phyloP scores from a whole-genome alignment of 2,329 filamentous ascomycete genomes.

The Bipolaris bicolor region DNA sequence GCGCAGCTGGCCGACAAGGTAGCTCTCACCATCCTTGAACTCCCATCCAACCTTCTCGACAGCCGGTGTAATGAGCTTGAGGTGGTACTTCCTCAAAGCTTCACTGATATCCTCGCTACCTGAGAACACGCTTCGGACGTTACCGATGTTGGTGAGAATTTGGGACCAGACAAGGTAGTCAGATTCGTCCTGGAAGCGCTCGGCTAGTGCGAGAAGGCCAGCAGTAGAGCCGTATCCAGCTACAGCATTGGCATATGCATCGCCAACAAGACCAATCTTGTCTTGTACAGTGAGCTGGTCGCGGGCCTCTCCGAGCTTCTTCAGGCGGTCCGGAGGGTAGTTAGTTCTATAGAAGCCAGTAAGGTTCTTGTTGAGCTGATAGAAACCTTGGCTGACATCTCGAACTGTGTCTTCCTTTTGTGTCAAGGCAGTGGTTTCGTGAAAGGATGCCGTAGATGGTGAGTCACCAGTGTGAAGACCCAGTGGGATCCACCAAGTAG shows the following conservation, averaged over 20 bases:
- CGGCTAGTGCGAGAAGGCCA: constrained; percentile 79
- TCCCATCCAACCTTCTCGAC: constrained; percentile 87
- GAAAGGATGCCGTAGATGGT: constrained; percentile 62
- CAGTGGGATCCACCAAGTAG: constrained; percentile 94
- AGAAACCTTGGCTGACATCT: constrained; percentile 79
- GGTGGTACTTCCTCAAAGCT: constrained; percentile 77
- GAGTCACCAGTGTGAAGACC: constrained; percentile 74
- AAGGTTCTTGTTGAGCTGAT: constrained; percentile 90
- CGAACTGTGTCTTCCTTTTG: constrained; percentile 77
- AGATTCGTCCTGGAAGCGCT: constrained; percentile 81
- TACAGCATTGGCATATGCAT: constrained; percentile 86
- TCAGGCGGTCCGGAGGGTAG: constrained; percentile 83
- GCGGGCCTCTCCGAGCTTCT: constrained; percentile 78
- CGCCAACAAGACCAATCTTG: constrained; percentile 90
- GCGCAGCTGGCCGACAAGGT: constrained; percentile 79
- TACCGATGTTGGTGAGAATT: constrained; percentile 75
- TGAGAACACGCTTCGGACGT: constrained; percentile 83
- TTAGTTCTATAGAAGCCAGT: constrained; percentile 93
- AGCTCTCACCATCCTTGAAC: constrained; percentile 77
- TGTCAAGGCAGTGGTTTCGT: constrained; percentile 71
- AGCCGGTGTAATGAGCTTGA: constrained; percentile 76
- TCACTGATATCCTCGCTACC: constrained; percentile 73
- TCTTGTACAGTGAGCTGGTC: constrained; percentile 81
- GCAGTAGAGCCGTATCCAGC: constrained; percentile 84
- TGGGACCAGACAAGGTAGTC: constrained; percentile 92